Conservation (phyloP, 1,139 yeast species). For the Scheffersomyces stambukii region DNA sequence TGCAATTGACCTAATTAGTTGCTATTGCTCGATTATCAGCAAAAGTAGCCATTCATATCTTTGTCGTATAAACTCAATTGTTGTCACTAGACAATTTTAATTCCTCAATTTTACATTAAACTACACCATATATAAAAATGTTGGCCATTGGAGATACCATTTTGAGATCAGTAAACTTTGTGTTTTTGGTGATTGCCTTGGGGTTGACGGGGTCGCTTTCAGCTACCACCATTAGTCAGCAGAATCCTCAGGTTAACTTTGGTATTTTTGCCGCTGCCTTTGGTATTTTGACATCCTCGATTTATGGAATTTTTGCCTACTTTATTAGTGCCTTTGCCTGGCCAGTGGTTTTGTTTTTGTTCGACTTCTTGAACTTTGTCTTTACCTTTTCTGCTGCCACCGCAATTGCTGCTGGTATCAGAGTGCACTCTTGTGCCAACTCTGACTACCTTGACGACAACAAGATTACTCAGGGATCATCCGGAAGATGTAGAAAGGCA, state of each 20-base stretch:
- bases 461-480: slow-evolving; percentile 68
- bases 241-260: slow-evolving; percentile 83
- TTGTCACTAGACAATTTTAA: no score
- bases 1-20: no score
- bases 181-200: slow-evolving; percentile 69
- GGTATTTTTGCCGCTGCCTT: slow-evolving; percentile 84
- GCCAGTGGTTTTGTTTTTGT: slow-evolving; percentile 69
- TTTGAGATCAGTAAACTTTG: slow-evolving; percentile 70
- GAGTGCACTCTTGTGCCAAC: slow-evolving; percentile 83
- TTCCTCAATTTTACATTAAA: no score
- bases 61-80: no score
- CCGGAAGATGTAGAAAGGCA: slow-evolving; percentile 89
- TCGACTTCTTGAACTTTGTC: slow-evolving; percentile 85
- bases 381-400: slow-evolving; percentile 94
- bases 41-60: no score
- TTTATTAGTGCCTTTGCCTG: slow-evolving; percentile 78
- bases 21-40: no score
- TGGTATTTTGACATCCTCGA: slow-evolving; percentile 72
- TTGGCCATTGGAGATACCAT: slow-evolving; percentile 71
- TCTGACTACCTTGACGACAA: slow-evolving; percentile 57
- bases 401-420: slow-evolving; percentile 86
- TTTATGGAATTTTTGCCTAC: slow-evolving; percentile 78
- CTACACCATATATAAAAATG: slow-evolving; percentile 28
- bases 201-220: slow-evolving; percentile 87
- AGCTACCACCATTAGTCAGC: slow-evolving; percentile 51